These are phyloP conservation scores for Lodderomyces parapsilosis DNA, from an alignment of 1,139 yeast genomes.

Conservation along the genomic window DNA sequence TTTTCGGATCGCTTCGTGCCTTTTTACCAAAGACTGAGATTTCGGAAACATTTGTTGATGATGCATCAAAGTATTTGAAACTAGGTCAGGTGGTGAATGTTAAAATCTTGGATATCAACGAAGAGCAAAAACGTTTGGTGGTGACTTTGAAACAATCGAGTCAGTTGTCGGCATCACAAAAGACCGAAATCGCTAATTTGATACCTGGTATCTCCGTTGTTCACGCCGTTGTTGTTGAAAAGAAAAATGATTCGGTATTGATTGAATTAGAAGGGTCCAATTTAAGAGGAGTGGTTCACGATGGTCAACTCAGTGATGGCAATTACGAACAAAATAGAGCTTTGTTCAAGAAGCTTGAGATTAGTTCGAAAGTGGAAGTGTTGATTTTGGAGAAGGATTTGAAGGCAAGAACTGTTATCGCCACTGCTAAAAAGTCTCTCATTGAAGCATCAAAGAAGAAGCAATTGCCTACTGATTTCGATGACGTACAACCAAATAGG, in stretches of 20 bases:
- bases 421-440: conserved; percentile 66
- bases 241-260: conserved; percentile 67
- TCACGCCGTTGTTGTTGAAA: conserved; percentile 67
- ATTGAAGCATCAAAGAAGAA: conserved; percentile 60
- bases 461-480: conserved; percentile 55
- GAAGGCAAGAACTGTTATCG: conserved; percentile 57
- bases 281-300: conserved; percentile 68
- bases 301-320: conserved; percentile 77
- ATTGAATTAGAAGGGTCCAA: conserved; percentile 60
- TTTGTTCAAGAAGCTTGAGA: conserved; percentile 51
- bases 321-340: conserved; percentile 73
- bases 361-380: conserved; percentile 61
- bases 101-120: conserved; percentile 58
- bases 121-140: conserved; percentile 53
- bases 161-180: conserved; percentile 50
- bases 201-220: conserved; percentile 64
- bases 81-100: conserved; percentile 85
- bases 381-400: conserved; percentile 69
- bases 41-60: conserved; percentile 80
- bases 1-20: conserved; percentile 76
- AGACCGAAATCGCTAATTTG: conserved; percentile 46
- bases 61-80: conserved; percentile 75
- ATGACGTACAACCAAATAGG: conserved; percentile 53
- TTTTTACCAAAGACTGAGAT: conserved; percentile 85
- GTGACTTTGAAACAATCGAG: conserved; percentile 75